Evolutionary conservation across 331 rosid genomes (phyloP), one percentile per base, ranked within the genome.

Genomic region (Pyrus hybrid): DNA sequence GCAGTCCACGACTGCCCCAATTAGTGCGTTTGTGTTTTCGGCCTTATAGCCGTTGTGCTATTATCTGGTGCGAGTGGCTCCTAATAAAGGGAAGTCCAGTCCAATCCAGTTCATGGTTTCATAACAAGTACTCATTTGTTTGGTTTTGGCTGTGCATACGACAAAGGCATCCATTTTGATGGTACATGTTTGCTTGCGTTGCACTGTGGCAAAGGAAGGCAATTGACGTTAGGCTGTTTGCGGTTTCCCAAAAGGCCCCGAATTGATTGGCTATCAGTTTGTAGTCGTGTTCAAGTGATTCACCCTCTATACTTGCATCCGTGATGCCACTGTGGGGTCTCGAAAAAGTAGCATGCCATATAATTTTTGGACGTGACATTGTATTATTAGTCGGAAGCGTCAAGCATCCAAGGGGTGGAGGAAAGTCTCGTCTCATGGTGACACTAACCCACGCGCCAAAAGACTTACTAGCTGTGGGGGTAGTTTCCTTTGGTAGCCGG

Each of bases 1-100:
- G 87, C 20, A 84, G 90, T 87, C 94, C 97, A 91, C 93, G 96
- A 88, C 86, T 91, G 62, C 93, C 88, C 82, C 87, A 82, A 72
- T 43, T 37, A 8, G 74, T 82, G 83, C 83, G 51, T 9, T n/a
- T 63, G 77, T 43, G 13, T 72, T 56, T 53, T 84, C 77, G 65
- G 66, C 65, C 63, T 79, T 37, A 76, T 73, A 74, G 41, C 18
- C 18, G 1, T 51, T 17, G 57, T 86, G 4, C 43, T 22, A 4
- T 51, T 82, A 81, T 76, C 81, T 63, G 49, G 71, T 84, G 81
- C 75, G 85, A 80, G 84, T 83, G 85, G 90, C 76, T 17, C 21
- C 63, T 53, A 37, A 22, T 67, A 49, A 72, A 37, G 7, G 65
- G 28, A 5, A 35, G 74, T 63, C 63, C 9, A 47, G 2, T 47